Conservation (phyloP, 176 grass and related monocot genomes). For the Coix lacrymajobi region DNA sequence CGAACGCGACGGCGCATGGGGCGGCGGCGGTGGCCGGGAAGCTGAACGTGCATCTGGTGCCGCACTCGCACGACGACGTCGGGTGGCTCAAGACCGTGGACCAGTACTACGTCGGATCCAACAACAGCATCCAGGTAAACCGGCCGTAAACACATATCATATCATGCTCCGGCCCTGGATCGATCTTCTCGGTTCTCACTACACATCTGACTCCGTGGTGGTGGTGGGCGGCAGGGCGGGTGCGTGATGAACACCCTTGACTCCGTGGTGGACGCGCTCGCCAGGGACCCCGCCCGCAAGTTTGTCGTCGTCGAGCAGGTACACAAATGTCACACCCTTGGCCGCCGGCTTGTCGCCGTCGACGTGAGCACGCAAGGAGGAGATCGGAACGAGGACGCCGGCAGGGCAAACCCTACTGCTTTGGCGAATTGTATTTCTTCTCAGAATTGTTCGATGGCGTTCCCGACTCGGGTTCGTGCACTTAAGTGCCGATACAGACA, state of each 20-base stretch:
- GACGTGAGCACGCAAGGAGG: too few species aligned
- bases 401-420: too few species aligned
- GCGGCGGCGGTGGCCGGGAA: constrained; percentile 11
- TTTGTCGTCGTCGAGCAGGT: constrained; percentile 82
- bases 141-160: neutral
- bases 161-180: neutral
- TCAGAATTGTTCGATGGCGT: too few species aligned
- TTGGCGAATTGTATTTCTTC: too few species aligned
- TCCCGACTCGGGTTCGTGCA: too few species aligned
- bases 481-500: too few species aligned
- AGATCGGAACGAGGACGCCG: too few species aligned
- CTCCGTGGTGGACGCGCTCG: constrained; percentile 73
- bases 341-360: too few species aligned
- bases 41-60: constrained; percentile 77
- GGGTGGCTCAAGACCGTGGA: constrained; percentile 89
- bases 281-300: constrained; percentile 52
- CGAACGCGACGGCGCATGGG: constrained; percentile 41
- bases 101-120: constrained; percentile 83
- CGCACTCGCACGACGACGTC: constrained; percentile 82
- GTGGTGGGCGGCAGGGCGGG: constrained; percentile 31
- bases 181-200: neutral
- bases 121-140: constrained; percentile 66
- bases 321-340: too few species aligned
- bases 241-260: constrained; percentile 78
- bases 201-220: too few species aligned